Base-by-base conservation (phyloP, 176 grass and related monocot species). In the Carex pumila region DNA sequence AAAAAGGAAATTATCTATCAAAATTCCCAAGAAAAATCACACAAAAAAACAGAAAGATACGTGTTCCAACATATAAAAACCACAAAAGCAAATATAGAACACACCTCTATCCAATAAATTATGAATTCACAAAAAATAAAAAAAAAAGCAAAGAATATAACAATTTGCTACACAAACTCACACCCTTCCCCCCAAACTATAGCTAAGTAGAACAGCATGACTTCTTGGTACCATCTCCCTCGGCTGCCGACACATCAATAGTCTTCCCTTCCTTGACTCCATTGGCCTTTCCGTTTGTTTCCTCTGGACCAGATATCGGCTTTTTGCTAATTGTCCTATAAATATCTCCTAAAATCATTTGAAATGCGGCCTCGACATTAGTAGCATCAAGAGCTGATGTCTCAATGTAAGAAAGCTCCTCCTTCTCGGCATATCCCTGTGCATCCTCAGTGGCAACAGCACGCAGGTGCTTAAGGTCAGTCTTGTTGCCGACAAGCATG, bases 401-500 rank as follows among this genome's bases (percentile, higher is more conserved):
- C 91, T 97, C 94, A 0, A 97, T 97, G 73, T 93, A 97, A 58
- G 89, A 92, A 4, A 97, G 79, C 3, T 88, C 88, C 87, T 97
- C 94, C 4, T 85, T 87, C 83, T 97, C 88, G 0, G 94, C 91
- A 7, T 87, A 97, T 22, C 63, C 85, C 11, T 83, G 86, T 0
- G 86, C 94, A 8, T 94, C 88, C 2, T 97, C 94, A 0, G 90
- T 79, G 68, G 88, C 59, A 0, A 97, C 88, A 0, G 90, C 91
- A 19, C 91, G 59, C 47, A 94, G 91, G 85, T 94, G 91, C 83
- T 84, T 92, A 19, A 97, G 86, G 18, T 97, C 94, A 0, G 91
- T 97, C 91, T 97, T 97, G 86, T 97, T 97, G 54, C 94, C 94
- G 0, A 94, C 84, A 17, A 97, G 94, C 94, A 97, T 94, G 84